A percentile compares a stretch with the other conserved stretches of the same genome.
phyloP scores from a whole-genome alignment of 192 early-diverging fungal genomes.

The Mortierella alpina region DNA sequence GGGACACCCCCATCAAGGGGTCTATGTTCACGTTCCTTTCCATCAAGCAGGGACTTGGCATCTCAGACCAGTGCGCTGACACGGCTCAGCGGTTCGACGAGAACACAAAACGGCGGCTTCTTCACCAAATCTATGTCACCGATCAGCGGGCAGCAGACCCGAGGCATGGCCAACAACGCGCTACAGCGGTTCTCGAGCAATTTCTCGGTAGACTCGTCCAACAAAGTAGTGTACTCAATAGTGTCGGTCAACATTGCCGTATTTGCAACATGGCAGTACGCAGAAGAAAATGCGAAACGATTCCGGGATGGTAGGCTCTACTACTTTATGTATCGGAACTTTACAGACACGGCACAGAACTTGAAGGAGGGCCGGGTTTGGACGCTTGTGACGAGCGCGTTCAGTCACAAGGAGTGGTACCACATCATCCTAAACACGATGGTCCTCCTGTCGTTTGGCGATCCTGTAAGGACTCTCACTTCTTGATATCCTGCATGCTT shows the following conservation, averaged over 20 bases:
- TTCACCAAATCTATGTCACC: neutral
- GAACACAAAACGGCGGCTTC: neutral
- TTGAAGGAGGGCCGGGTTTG: conserved; percentile 53
- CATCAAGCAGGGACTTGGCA: no score
- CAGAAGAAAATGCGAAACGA: conserved; percentile 46
- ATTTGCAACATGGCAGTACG: conserved; percentile 62
- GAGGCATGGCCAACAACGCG: neutral
- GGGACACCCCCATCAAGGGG: no score
- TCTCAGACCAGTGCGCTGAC: neutral
- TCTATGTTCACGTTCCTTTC: no score
- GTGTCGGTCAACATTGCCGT: conserved; percentile 57
- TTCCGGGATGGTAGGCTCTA: conserved; percentile 53
- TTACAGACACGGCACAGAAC: conserved; percentile 52
- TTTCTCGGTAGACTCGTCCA: conserved; percentile 19
- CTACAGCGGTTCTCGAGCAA: conserved; percentile 14
- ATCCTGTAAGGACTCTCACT: conserved; percentile 24
- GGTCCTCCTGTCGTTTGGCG: conserved; percentile 60
- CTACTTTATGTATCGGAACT: conserved; percentile 58
- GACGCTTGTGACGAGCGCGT: conserved; percentile 57
- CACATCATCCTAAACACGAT: conserved; percentile 63
- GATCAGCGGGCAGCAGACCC: neutral
- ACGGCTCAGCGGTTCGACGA: neutral
- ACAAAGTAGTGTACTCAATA: conserved; percentile 53
- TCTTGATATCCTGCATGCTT: neutral
- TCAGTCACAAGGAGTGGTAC: conserved; percentile 58